Evolutionary conservation across 176 grass and related monocot genomes (phyloP).

Genomic region (Tuctoria greenei): DNA sequence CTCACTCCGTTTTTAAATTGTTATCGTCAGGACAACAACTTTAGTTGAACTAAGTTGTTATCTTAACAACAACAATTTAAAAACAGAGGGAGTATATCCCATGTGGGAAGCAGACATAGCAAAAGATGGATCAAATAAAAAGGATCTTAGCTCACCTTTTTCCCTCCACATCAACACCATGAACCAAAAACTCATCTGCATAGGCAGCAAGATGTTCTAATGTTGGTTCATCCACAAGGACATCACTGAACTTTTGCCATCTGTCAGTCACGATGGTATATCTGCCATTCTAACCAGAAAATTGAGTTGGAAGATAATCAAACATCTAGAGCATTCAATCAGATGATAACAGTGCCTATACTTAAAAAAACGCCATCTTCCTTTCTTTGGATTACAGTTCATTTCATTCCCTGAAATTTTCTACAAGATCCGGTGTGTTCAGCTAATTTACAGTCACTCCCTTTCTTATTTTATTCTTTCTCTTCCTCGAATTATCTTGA

Average conservation of each 20-base stretch:
- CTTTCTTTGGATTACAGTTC: not conserved
- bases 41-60: too few relatives aligned
- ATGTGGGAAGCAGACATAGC: not conserved
- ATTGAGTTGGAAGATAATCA: slow-evolving; percentile 27
- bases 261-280: slow-evolving; percentile 89
- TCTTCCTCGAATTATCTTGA: not conserved
- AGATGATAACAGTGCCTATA: not conserved
- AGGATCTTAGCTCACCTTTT: slow-evolving; percentile 62
- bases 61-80: too few relatives aligned
- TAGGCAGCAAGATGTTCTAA: slow-evolving; percentile 63
- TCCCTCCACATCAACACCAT: slow-evolving; percentile 94
- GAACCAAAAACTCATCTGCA: slow-evolving; percentile 98
- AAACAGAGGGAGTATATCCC: not conserved
- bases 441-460: not conserved
- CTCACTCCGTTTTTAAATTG: too few relatives aligned
- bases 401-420: not conserved
- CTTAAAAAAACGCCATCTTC: not conserved
- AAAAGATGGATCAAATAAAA: slow-evolving; percentile 25
- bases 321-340: slow-evolving; percentile 2
- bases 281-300: slow-evolving; percentile 63
- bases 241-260: slow-evolving; percentile 94
- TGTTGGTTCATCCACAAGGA: slow-evolving; percentile 60
- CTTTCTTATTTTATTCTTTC: not conserved
- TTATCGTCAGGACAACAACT: too few relatives aligned
- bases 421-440: not conserved